These are phyloP conservation scores for Hypocreales sp. DNA, from an alignment of 2,329 filamentous ascomycete species.

Conservation along the genomic window DNA sequence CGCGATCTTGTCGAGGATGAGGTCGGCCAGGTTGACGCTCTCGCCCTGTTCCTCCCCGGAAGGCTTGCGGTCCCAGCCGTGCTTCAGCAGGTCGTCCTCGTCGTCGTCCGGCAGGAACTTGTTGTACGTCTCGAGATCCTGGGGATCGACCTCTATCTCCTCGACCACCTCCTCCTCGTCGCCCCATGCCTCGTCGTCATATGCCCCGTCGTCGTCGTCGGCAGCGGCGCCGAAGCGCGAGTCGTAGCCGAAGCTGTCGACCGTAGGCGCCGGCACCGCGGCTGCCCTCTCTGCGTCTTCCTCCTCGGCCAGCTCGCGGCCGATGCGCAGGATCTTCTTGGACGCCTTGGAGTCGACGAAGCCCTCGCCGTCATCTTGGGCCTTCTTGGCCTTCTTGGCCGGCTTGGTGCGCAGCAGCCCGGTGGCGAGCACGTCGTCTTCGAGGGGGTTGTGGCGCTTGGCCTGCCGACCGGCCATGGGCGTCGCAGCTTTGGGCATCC, in stretches of 20 bases:
- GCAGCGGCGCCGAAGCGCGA: constrained; percentile 49
- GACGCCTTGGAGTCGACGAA: constrained; percentile 85
- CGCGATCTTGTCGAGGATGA: constrained; percentile 90
- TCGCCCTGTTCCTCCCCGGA: constrained; percentile 30
- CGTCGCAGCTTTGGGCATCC: constrained; percentile 68
- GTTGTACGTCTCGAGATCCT: constrained; percentile 80
- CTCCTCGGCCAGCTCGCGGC: constrained; percentile 76
- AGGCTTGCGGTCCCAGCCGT: constrained; percentile 37
- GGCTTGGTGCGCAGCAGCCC: constrained; percentile 58
- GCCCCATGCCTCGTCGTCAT: constrained; percentile 54
- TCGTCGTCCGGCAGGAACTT: constrained; percentile 67
- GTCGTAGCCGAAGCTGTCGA: constrained; percentile 61
- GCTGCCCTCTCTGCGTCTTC: constrained; percentile 30
- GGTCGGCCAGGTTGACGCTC: constrained; percentile 71
- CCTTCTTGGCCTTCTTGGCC: constrained; percentile 50
- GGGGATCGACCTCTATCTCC: constrained; percentile 70
- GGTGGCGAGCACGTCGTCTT: constrained; percentile 67
- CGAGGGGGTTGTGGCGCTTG: constrained; percentile 77
- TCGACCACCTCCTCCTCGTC: constrained; percentile 62
- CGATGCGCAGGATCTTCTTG: constrained; percentile 75
- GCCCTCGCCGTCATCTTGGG: constrained; percentile 44
- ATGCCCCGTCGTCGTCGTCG: constrained; percentile 24
- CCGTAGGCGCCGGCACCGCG: constrained; percentile 21
- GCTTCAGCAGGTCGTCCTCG: constrained; percentile 57
- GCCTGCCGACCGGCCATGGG: constrained; percentile 39